Evolutionary conservation across 208 protist genomes (phyloP).

Genomic region (Lotmaria passim): DNA sequence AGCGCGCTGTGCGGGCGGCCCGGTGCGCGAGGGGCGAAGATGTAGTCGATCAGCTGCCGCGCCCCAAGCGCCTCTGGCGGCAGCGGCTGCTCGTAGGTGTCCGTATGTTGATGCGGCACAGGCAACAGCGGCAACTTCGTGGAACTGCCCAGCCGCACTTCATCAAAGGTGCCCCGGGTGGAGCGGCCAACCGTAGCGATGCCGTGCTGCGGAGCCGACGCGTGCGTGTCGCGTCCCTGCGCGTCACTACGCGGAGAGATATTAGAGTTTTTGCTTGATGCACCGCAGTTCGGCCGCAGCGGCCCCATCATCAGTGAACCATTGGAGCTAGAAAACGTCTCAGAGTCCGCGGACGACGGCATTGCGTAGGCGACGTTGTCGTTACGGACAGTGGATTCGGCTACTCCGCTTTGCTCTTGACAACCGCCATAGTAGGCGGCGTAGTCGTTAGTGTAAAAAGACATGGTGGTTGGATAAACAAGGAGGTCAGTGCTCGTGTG

Average conservation of each 20-base stretch:
- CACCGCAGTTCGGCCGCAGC: neutral
- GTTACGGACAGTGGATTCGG: neutral
- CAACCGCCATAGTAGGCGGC: neutral
- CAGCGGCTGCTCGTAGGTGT: slow-evolving; percentile 43
- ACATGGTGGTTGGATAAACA: slow-evolving; percentile 9
- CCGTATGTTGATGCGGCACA: slow-evolving; percentile 23
- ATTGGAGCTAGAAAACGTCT: slow-evolving; percentile 1
- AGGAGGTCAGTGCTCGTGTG: neutral
- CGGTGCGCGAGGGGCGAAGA: slow-evolving; percentile 33
- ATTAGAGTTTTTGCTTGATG: neutral
- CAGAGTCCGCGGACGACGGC: slow-evolving; percentile 2
- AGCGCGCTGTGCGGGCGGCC: slow-evolving; percentile 31
- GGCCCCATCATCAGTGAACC: neutral
- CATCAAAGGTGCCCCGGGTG: slow-evolving; percentile 14
- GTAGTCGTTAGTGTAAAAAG: slow-evolving; percentile 12
- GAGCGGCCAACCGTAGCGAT: slow-evolving; percentile 1
- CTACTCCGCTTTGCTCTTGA: slow-evolving; percentile 2
- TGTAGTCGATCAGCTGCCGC: slow-evolving; percentile 47
- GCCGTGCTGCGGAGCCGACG: slow-evolving; percentile 3
- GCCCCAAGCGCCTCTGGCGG: slow-evolving; percentile 47
- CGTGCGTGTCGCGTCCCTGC: neutral
- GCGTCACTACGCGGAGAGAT: neutral
- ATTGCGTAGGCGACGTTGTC: slow-evolving; percentile 17
- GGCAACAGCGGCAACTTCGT: neutral
- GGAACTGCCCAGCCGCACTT: slow-evolving; percentile 1